A percentile compares a stretch with the other conserved stretches of the same genome.
These are phyloP conservation scores for Sporothrix dimorphospora DNA, from an alignment of 2,329 filamentous ascomycete genomes.

Conservation along the genomic window DNA sequence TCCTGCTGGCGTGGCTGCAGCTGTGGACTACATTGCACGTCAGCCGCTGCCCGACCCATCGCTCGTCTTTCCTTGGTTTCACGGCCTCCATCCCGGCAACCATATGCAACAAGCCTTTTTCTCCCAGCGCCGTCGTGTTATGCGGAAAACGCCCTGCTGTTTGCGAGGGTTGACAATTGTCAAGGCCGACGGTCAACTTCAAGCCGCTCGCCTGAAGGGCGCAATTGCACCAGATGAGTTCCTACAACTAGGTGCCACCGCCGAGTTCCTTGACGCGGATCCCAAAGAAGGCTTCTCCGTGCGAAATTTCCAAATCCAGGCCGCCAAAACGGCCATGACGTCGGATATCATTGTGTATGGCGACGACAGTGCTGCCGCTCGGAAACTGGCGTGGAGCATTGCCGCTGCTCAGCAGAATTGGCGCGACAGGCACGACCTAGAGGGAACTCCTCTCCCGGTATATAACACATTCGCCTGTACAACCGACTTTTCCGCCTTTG, in stretches of 20 bases:
- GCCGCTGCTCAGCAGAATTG: conserved; percentile 77
- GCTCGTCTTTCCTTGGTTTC: conserved; percentile 94
- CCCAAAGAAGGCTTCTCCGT: conserved; percentile 91
- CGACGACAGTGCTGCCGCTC: conserved; percentile 64
- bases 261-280: conserved; percentile 79
- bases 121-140: conserved; percentile 70
- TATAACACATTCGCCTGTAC: conserved; percentile 85
- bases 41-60: conserved; percentile 83
- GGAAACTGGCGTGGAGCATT: conserved; percentile 69
- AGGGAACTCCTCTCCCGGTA: conserved; percentile 57
- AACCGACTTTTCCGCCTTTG: conserved; percentile 70
- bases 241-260: conserved; percentile 55
- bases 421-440: conserved; percentile 65
- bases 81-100: conserved; percentile 88
- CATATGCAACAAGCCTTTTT: conserved; percentile 91
- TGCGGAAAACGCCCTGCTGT: conserved; percentile 72
- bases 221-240: conserved; percentile 83
- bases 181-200: conserved; percentile 83
- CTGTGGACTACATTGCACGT: conserved; percentile 73
- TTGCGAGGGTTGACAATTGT: conserved; percentile 82
- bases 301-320: conserved; percentile 95
- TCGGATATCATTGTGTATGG: conserved; percentile 95
- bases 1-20: conserved; percentile 67
- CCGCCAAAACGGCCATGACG: conserved; percentile 81
- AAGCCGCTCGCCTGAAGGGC: conserved; percentile 76